Base-by-base conservation (phyloP, 805 yeast genomes). In the Kuraishia molischiana region DNA sequence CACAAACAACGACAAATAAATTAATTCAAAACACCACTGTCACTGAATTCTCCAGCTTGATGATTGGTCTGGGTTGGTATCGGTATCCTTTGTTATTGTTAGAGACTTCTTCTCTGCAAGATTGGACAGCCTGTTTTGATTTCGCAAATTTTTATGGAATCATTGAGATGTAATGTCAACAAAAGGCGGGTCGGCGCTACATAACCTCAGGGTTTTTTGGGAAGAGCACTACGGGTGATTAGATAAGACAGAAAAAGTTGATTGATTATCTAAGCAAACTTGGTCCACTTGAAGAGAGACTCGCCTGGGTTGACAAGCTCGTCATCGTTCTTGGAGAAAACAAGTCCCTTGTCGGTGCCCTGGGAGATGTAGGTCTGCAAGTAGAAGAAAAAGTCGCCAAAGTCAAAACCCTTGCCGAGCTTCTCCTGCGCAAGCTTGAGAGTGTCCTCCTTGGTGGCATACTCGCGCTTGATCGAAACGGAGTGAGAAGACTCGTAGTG, bases 221-320 rank as follows among this genome's bases (percentile, higher is more conserved):
- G n/a, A n/a, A n/a, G n/a, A n/a, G n/a, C n/a, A n/a, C n/a, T n/a
- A n/a, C n/a, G n/a, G n/a, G n/a, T n/a, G n/a, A n/a, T n/a, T n/a
- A n/a, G n/a, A n/a, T 28, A 28, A 28, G 17, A 9, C 13, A 11
- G 31, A 28, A 9, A 28, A 11, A 28, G 8, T 14, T 11, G 13
- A 28, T 11, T 28, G 14, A 22, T 22, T 22, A 8, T 11, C 26
- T 22, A 22, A 8, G 24, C 21, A 32, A 41, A 64, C 40, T 56
- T 60, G 20, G 56, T 52, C 72, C 73, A 69, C 42, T 61, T 66
- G 62, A 66, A 69, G 28, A 61, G 40, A 2, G 59, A 51, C 49
- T 67, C 69, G 26, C 51, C 54, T 3, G 75, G 74, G 50, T 71
- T 70, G 40, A 71, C 53, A 19, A 65, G 43, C 47, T 70, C 75